Evolutionary conservation across 2,329 filamentous ascomycete species (phyloP).

Genomic region (Dactylellina cionopaga): DNA sequence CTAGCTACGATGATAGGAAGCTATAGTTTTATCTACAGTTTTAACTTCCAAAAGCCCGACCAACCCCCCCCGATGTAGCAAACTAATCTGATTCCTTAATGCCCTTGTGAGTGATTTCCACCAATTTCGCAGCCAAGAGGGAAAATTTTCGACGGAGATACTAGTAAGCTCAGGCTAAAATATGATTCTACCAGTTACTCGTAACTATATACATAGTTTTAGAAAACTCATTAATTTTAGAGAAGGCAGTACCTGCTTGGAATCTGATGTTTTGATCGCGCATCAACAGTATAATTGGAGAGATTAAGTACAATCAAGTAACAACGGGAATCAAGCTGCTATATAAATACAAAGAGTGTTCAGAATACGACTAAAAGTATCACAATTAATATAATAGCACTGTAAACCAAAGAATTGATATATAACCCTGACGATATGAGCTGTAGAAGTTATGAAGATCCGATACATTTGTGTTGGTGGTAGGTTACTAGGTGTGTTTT

Average conservation of each 20-base stretch:
- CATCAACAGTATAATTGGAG: no score
- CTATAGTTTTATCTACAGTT: not conserved
- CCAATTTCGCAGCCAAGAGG: not conserved
- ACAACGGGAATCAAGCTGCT: no score
- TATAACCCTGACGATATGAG: not conserved
- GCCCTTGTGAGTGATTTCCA: not conserved
- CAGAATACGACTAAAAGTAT: not conserved
- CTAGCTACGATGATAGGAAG: not conserved
- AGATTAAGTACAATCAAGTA: no score
- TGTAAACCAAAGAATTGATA: not conserved
- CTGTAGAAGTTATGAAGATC: not conserved
- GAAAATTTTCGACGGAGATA: not conserved
- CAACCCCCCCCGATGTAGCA: not conserved
- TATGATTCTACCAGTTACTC: not conserved
- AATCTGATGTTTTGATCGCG: no score
- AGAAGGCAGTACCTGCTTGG: no score
- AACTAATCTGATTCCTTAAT: not conserved
- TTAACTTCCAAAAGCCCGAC: not conserved
- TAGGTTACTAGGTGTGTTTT: not conserved
- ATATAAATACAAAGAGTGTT: not conserved
- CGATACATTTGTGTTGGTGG: not conserved
- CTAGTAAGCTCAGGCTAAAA: not conserved
- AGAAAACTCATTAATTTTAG: no score
- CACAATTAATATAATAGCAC: not conserved
- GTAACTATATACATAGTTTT: not conserved